These are phyloP conservation scores for Corchorus olitorius DNA, from an alignment of 345 rosid species.

Conservation along the genomic window DNA sequence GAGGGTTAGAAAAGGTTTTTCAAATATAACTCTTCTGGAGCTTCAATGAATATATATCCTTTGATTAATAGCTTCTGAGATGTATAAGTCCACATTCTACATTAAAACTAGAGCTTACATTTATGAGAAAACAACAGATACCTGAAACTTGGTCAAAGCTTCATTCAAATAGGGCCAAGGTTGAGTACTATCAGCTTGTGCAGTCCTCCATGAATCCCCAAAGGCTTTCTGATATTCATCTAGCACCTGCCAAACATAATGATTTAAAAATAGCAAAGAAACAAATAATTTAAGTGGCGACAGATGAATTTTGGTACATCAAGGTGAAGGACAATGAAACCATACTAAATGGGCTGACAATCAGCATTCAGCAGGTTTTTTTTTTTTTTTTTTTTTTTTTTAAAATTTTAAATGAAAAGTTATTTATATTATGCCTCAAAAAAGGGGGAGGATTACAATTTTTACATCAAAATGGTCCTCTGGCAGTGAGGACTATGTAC, in stretches of 20 bases:
- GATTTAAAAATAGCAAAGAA: not conserved
- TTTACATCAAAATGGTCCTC: no score
- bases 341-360: not conserved
- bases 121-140: slow-evolving; percentile 24
- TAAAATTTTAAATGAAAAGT: no score
- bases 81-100: not conserved
- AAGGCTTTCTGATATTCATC: slow-evolving; percentile 94
- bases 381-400: no score
- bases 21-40: not conserved
- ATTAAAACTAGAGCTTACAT: not conserved
- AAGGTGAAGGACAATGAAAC: not conserved
- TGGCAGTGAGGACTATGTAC: no score
- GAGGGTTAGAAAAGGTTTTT: not conserved
- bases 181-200: slow-evolving; percentile 57
- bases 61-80: not conserved
- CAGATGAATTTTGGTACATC: not conserved
- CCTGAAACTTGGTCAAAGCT: slow-evolving; percentile 87
- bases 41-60: not conserved
- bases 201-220: slow-evolving; percentile 85
- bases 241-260: slow-evolving; percentile 50
- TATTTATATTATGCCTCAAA: no score
- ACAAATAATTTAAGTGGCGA: not conserved
- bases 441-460: no score
- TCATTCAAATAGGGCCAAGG: slow-evolving; percentile 84
- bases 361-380: not conserved